phyloP scores from a whole-genome alignment of 352 stramenopile genomes.

The Phytopythium helicoides region DNA sequence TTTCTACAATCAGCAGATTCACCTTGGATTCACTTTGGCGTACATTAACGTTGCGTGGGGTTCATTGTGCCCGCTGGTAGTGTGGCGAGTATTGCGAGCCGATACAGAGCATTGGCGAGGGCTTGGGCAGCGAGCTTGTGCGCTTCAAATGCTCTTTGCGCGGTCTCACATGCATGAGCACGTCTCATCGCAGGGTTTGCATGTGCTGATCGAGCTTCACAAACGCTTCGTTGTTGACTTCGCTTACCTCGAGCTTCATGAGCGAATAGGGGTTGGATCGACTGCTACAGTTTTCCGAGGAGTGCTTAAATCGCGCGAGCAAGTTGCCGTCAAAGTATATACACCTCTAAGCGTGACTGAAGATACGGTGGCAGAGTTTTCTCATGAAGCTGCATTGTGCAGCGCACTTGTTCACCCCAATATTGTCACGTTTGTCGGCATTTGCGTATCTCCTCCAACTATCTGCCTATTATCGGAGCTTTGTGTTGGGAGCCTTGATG shows the following conservation, averaged over 20 bases:
- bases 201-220: conserved; percentile 51
- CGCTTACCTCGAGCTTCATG: conserved; percentile 31
- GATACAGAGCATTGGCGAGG: conserved; percentile 72
- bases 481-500: conserved; percentile 46
- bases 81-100: conserved; percentile 44
- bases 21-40: conserved; percentile 25
- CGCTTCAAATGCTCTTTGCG: conserved; percentile 30
- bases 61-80: conserved; percentile 30
- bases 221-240: conserved; percentile 44
- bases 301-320: conserved; percentile 30
- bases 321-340: conserved; percentile 64
- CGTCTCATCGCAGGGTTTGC: conserved; percentile 39
- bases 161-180: conserved; percentile 37
- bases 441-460: conserved; percentile 58
- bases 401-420: conserved; percentile 51
- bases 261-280: conserved; percentile 33
- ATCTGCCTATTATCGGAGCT: conserved; percentile 63
- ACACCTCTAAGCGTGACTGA: conserved; percentile 53
- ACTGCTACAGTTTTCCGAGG: conserved; percentile 53
- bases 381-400: conserved; percentile 49
- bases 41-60: conserved; percentile 32
- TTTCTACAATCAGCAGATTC: conserved; percentile 23
- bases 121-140: conserved; percentile 32
- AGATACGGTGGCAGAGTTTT: conserved; percentile 45
- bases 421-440: conserved; percentile 54